Base-by-base conservation (phyloP, 2,329 filamentous ascomycete species). In the Salinomyces thailandicus region DNA sequence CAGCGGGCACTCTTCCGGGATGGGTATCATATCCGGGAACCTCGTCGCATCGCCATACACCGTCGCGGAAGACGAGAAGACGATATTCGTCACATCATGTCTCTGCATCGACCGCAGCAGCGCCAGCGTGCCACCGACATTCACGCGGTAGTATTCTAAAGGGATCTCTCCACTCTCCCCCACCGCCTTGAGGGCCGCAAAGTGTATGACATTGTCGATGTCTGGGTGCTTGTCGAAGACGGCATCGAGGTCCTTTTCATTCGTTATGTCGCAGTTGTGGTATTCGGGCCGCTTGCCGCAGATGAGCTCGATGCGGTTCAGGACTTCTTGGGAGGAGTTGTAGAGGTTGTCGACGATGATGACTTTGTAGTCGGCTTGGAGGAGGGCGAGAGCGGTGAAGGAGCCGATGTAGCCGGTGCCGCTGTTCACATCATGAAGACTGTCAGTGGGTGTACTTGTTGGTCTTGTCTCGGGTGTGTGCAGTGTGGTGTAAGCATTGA, bases 351-450 rank as follows among this genome's bases (percentile, higher is more conserved):
- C 91, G 50, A 91, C 79, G 47, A 98, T 85, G 61, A 98, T 82
- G 46, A 98, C 91, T 62, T 96, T 80, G 74, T 96, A 96, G 62
- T 79, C 87, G 57, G 91, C 83, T 59, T 95, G 74, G 50, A 98
- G 84, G 17, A 98, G 83, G 36, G 86, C 81, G 35, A 98, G 79
- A 38, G 84, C 72, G 44, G 91, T 98, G 72, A 96, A 96, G 34
- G 89, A 96, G 61, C 91, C 91, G 64, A 98, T 98, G 73, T 98
- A 98, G 69, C 91, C 91, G 48, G 87, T 94, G 58, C 91, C 91
- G 74, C 91, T 95, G 22, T 26, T n/a, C 22, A n/a, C 22, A n/a
- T n/a, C 9, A n/a, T n/a, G 9, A 26, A 26, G 22, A n/a, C n/a
- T 26, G n/a, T 8, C 22, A n/a, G 22, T 26, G 22, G 22, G 22